Conservation (phyloP, 192 early-diverging fungal genomes). For the Backusella liffmaniae region DNA sequence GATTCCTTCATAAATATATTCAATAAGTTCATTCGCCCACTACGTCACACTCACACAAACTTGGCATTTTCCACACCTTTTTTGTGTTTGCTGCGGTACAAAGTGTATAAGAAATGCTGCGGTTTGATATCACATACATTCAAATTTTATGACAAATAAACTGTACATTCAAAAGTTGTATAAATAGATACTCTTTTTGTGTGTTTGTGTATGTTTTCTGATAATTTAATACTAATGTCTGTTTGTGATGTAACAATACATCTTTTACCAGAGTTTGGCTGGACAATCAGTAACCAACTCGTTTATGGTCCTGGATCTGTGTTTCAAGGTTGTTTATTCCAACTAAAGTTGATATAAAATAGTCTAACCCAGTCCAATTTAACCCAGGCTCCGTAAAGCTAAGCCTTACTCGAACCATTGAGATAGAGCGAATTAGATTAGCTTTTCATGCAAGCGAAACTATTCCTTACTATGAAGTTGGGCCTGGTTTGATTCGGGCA, state of each 20-base stretch:
- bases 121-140: not conserved
- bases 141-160: not conserved
- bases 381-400: not conserved
- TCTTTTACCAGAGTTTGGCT: slow-evolving; percentile 2
- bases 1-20: slow-evolving; percentile 93
- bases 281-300: slow-evolving; percentile 1
- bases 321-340: slow-evolving; percentile 14
- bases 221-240: not conserved
- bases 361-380: not conserved
- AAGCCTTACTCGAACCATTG: not conserved
- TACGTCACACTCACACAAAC: not conserved
- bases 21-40: slow-evolving; percentile 46
- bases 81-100: not conserved
- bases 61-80: not conserved
- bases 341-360: not conserved
- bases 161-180: not conserved
- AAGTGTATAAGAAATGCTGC: slow-evolving; percentile 1
- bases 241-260: not conserved
- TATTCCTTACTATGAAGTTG: not conserved
- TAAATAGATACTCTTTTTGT: not conserved
- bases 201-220: not conserved
- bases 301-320: slow-evolving; percentile 26
- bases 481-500: not conserved
- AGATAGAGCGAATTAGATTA: not conserved
- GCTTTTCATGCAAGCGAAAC: not conserved